These are phyloP conservation scores for Daldinia caldariorum DNA, from an alignment of 495 filamentous ascomycete genomes.

Conservation along the genomic window DNA sequence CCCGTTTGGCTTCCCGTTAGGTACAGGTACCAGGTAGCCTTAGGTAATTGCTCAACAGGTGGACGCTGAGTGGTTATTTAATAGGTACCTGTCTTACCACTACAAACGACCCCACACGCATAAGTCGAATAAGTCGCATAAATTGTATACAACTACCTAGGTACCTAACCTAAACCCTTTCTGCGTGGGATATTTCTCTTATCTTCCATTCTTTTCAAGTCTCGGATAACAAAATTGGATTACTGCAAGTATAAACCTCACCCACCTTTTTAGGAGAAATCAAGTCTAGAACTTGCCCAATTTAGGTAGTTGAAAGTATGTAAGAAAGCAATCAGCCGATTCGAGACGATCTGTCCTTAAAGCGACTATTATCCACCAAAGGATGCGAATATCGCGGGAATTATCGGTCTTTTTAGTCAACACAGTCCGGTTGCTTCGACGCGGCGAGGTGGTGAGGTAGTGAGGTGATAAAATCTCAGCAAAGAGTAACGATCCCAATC, in stretches of 20 bases:
- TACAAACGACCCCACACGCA: slow-evolving; percentile 15
- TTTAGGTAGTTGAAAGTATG: background rate
- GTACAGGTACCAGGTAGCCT: no score
- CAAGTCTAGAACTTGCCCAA: background rate
- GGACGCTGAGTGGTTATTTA: background rate
- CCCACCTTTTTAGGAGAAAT: background rate
- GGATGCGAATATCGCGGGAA: background rate
- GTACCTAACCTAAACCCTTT: no score
- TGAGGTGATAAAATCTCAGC: background rate
- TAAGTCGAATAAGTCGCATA: background rate
- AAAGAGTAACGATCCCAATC: background rate
- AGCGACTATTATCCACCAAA: background rate
- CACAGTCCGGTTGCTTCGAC: background rate
- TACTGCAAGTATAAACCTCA: background rate
- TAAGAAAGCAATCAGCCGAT: background rate
- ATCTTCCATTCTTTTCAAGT: background rate
- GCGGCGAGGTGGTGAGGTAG: background rate
- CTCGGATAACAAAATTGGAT: background rate
- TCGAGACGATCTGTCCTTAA: background rate
- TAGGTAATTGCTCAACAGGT: slow-evolving; percentile 19
- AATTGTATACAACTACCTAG: background rate
- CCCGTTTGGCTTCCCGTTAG: no score
- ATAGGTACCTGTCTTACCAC: slow-evolving; percentile 19
- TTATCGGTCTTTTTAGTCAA: background rate
- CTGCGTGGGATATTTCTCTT: background rate